Percentiles rank a stretch among this genome's conserved stretches.
phyloP scores from a whole-genome alignment of 305 asterid species.

The Withania somnifera region DNA sequence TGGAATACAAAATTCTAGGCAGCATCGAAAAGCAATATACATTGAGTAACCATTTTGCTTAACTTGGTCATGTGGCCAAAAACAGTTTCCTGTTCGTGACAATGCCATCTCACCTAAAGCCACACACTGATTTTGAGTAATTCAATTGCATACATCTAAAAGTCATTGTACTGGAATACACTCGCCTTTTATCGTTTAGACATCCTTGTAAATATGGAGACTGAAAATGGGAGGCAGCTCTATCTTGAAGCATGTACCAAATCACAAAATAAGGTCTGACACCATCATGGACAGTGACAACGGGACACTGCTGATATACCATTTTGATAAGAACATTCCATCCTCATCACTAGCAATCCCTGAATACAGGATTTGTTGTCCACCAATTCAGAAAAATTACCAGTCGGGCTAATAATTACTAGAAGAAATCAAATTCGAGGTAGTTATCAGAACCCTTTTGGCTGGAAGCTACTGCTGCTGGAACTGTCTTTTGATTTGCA shows the following conservation, averaged over 20 bases:
- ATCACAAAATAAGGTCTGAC: neutral
- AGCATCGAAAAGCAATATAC: constrained; percentile 18
- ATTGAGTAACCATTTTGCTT: constrained; percentile 9
- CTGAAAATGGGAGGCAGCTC: neutral
- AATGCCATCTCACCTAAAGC: constrained; percentile 4
- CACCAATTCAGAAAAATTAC: constrained; percentile 14
- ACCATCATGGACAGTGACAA: too few species aligned
- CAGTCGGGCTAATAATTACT: constrained; percentile 8
- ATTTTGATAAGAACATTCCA: neutral
- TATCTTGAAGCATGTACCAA: neutral
- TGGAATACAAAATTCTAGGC: constrained; percentile 11
- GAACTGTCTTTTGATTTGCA: constrained; percentile 28
- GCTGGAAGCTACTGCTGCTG: constrained; percentile 18
- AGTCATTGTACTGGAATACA: neutral
- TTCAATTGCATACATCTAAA: constrained; percentile 2
- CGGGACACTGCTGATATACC: too few species aligned
- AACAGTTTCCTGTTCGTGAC: constrained; percentile 13
- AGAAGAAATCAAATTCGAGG: constrained; percentile 83
- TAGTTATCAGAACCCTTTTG: constrained; percentile 45
- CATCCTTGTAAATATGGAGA: neutral
- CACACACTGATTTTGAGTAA: neutral
- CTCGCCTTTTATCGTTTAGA: neutral
- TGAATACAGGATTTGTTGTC: constrained; percentile 9
- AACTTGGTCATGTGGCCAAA: constrained; percentile 7
- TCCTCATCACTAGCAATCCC: constrained; percentile 11